Evolutionary conservation across 176 grass and related monocot genomes (phyloP).

Genomic region (Lolium rigidum): DNA sequence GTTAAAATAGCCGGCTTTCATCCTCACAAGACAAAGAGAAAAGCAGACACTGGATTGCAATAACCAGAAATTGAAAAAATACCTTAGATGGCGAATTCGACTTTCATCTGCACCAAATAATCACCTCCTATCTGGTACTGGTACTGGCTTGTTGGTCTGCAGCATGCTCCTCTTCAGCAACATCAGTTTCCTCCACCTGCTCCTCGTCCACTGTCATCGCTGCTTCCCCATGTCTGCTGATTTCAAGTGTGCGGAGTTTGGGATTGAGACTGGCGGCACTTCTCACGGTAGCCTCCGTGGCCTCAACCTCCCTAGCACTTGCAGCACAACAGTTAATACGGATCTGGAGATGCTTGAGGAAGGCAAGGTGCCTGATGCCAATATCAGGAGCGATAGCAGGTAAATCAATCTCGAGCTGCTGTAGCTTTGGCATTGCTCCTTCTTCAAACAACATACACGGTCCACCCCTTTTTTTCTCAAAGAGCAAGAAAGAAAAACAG

Average conservation of each 20-base stretch:
- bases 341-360: neutral
- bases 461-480: neutral
- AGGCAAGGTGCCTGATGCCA: neutral
- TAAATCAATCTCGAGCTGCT: neutral
- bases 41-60: neutral
- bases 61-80: neutral
- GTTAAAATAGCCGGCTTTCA: too few species aligned
- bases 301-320: neutral
- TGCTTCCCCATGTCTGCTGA: neutral
- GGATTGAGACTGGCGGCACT: neutral
- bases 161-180: neutral
- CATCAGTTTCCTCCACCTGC: neutral
- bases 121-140: neutral
- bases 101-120: neutral
- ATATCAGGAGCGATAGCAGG: neutral
- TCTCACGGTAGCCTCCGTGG: neutral
- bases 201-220: neutral
- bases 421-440: conserved; percentile 15
- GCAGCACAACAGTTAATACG: neutral
- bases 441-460: neutral
- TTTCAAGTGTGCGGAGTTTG: neutral
- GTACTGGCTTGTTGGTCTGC: neutral
- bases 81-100: neutral
- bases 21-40: neutral
- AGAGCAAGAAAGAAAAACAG: too few species aligned